Evolutionary conservation across 2,329 filamentous ascomycete species (phyloP).

Genomic region (Xylaria sp.): DNA sequence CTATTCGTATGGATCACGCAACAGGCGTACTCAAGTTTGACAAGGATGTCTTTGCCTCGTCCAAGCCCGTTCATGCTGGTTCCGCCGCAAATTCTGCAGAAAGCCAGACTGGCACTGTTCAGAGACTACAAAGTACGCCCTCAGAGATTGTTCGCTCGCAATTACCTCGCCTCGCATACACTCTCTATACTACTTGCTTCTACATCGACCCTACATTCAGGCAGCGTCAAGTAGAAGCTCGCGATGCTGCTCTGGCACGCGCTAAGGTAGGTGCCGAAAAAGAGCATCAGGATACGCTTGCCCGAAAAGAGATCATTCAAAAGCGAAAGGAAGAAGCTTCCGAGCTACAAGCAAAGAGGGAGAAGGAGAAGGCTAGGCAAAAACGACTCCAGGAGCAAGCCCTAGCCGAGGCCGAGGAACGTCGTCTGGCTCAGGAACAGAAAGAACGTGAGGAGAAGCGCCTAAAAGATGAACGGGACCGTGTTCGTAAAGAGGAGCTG

Average conservation of each 20-base stretch:
- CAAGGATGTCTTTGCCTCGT: conserved; percentile 96
- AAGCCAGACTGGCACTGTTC: conserved; percentile 82
- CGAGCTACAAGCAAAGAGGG: conserved; percentile 85
- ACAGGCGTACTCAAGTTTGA: conserved; percentile 97
- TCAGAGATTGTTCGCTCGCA: conserved; percentile 97
- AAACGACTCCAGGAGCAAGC: conserved; percentile 89
- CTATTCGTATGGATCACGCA: conserved; percentile 95
- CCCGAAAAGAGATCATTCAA: conserved; percentile 89
- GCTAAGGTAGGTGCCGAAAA: conserved; percentile 89
- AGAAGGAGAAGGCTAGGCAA: conserved; percentile 90
- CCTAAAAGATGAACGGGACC: conserved; percentile 85
- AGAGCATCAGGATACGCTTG: conserved; percentile 86
- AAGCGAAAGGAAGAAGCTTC: conserved; percentile 98
- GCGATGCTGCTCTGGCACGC: conserved; percentile 80
- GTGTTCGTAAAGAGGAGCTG: conserved; percentile 90
- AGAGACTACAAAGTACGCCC: conserved; percentile 96
- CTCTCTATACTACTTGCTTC: conserved; percentile 91
- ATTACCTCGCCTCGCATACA: conserved; percentile 88
- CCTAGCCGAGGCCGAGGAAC: conserved; percentile 87
- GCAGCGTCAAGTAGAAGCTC: conserved; percentile 80
- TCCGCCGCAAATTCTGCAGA: conserved; percentile 89
- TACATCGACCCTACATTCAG: conserved; percentile 94
- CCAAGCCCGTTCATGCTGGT: conserved; percentile 88
- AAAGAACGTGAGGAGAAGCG: conserved; percentile 89
- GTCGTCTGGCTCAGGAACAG: conserved; percentile 90